phyloP scores from a whole-genome alignment of 2,329 filamentous ascomycete species.

The Colletotrichum sp. region DNA sequence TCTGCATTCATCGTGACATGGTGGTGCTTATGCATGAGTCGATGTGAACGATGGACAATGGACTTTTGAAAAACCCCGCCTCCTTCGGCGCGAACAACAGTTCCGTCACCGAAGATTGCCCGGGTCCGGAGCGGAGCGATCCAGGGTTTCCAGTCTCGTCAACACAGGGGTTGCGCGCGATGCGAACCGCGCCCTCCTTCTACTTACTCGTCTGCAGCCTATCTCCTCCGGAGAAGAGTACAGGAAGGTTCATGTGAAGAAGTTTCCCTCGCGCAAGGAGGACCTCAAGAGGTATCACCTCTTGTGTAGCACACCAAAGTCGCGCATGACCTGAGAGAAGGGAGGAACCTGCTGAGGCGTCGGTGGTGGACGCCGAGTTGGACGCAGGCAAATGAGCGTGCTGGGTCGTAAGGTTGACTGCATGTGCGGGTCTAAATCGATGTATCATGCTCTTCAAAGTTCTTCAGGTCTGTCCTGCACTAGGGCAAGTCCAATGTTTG shows the following conservation, averaged over 20 bases:
- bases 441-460: background rate
- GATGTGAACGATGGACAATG: background rate
- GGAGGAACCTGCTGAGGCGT: background rate
- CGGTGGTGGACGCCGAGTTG: slow-evolving; percentile 15
- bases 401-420: background rate
- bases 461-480: background rate
- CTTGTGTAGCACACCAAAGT: fast-evolving
- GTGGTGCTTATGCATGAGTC: background rate
- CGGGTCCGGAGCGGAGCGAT: background rate
- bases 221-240: background rate
- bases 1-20: background rate
- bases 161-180: background rate
- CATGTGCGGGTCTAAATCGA: background rate
- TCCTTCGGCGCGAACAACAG: background rate
- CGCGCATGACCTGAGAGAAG: background rate
- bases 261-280: background rate
- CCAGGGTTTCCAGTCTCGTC: background rate
- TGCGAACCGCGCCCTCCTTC: background rate
- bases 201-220: background rate
- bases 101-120: background rate
- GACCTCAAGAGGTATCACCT: fast-evolving
- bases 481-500: background rate
- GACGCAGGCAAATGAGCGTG: slow-evolving; percentile 20
- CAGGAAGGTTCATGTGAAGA: background rate
- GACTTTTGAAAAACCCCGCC: background rate